phyloP scores from a whole-genome alignment of 176 grass and related monocot species.

The Microstegium vimineum region DNA sequence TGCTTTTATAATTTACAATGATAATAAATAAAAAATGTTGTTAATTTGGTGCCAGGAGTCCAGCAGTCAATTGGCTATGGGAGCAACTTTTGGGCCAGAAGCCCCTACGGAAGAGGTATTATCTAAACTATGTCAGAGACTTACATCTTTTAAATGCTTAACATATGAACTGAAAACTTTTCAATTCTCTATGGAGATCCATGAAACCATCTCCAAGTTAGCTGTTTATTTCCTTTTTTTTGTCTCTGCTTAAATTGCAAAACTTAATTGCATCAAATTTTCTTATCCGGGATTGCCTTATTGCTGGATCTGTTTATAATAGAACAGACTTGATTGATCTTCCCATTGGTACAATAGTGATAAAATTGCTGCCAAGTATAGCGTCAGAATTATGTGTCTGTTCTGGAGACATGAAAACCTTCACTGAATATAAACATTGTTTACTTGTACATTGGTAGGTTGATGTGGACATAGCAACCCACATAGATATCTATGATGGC shows the following conservation, averaged over 20 bases:
- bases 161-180: conserved; percentile 10
- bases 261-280: neutral
- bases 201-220: neutral
- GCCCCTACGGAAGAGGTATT: conserved; percentile 60
- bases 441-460: conserved; percentile 42
- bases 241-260: neutral
- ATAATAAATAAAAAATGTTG: neutral
- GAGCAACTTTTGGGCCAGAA: conserved; percentile 88
- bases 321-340: neutral
- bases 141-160: neutral
- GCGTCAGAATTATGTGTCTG: neutral
- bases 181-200: neutral
- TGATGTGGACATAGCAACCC: conserved; percentile 98
- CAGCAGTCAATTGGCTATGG: conserved; percentile 94
- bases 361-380: neutral
- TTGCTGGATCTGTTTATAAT: conserved; percentile 11
- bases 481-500: conserved; percentile 78
- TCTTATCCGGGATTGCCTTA: neutral
- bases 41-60: conserved; percentile 62
- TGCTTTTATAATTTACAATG: conserved; percentile 5
- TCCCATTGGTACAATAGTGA: neutral
- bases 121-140: neutral
- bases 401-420: neutral
- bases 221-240: conserved; percentile 21
- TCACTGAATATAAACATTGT: conserved; percentile 31